Base-by-base conservation (phyloP, 2,329 filamentous ascomycete species). In the Paecilomyces sp. region DNA sequence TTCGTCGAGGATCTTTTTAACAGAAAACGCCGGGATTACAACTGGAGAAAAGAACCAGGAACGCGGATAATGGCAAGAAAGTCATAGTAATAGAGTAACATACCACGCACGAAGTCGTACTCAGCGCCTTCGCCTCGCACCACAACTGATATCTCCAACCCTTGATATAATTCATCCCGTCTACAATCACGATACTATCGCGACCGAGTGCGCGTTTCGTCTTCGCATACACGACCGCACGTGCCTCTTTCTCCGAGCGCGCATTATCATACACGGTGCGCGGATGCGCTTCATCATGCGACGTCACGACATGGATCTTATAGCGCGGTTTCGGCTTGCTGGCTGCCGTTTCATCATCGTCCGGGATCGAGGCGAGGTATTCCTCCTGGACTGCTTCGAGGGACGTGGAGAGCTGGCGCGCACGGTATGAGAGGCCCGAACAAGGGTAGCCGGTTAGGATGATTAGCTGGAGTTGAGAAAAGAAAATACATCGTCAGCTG, bases 91-190 rank as follows among this genome's bases (percentile, higher is more conserved):
- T 52, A 8, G 22, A 22, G 22, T 22, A 22, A 72, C 80, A 71
- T 71, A 88, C 82, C 64, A 87, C 84, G 66, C 85, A 87, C 68
- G 79, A 85, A 2, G 83, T 80, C 6, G 85, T 87, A 59, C 81
- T 81, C 13, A 83, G 74, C 3, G 85, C 84, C 71, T 88, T 88
- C 30, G 85, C 83, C 70, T 88, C 85, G 68, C 85, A 88, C 78
- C 85, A 87, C 52, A 88, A 72, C 73, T 88, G 85, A 67, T 88
- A 88, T 47, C 85, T 78, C 71, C 84, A 87, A 22, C 85, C 85
- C 71, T 88, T 88, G 75, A 88, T 88, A 71, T 88, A 88, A 70
- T 88, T 87, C 75, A 86, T 78, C 33, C 82, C 83, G 71, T 88
- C 85, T 1, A 85, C 80, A 56, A 88, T 82, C 52, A 88, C 84